A percentile compares a stretch with the other conserved stretches of the same genome.
These are phyloP conservation scores for Fusarium penzigii DNA, from an alignment of 2,329 filamentous ascomycete species.

Conservation along the genomic window DNA sequence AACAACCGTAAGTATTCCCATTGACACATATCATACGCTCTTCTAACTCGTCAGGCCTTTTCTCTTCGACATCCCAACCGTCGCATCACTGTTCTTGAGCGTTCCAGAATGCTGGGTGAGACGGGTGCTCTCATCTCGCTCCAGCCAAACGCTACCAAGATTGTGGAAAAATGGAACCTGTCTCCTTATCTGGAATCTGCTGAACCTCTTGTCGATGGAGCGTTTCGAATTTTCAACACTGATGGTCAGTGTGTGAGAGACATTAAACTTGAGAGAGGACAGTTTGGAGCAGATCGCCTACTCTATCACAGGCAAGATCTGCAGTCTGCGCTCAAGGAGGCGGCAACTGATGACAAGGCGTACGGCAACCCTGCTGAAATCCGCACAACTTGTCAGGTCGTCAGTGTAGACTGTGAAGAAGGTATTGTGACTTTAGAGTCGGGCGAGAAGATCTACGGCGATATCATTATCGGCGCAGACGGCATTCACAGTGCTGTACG, in stretches of 20 bases:
- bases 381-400: conserved; percentile 16
- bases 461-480: conserved; percentile 24
- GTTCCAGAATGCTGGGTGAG: conserved; percentile 23
- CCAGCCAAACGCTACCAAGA: conserved; percentile 24
- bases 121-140: conserved; percentile 22
- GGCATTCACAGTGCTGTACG: conserved; percentile 24
- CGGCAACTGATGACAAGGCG: conserved; percentile 9
- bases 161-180: conserved; percentile 19
- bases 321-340: conserved; percentile 14
- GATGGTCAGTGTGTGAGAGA: conserved; percentile 18
- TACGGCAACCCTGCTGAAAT: conserved; percentile 15
- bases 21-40: background rate
- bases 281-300: conserved; percentile 22
- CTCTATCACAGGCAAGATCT: conserved; percentile 24
- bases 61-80: conserved; percentile 13
- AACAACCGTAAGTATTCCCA: conserved; percentile 9
- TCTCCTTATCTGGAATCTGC: conserved; percentile 13
- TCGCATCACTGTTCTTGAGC: conserved; percentile 22
- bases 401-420: conserved; percentile 13
- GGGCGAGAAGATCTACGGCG: conserved; percentile 15
- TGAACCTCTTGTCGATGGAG: conserved; percentile 19
- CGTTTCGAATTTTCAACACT: conserved; percentile 21
- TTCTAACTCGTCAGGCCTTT: conserved; percentile 11
- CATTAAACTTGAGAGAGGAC: conserved; percentile 11
- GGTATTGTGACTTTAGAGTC: conserved; percentile 18